Evolutionary conservation across 768 basidiomycete genomes (phyloP), one percentile per base, ranked within the genome.

Genomic region (Tulasnella sp.): DNA sequence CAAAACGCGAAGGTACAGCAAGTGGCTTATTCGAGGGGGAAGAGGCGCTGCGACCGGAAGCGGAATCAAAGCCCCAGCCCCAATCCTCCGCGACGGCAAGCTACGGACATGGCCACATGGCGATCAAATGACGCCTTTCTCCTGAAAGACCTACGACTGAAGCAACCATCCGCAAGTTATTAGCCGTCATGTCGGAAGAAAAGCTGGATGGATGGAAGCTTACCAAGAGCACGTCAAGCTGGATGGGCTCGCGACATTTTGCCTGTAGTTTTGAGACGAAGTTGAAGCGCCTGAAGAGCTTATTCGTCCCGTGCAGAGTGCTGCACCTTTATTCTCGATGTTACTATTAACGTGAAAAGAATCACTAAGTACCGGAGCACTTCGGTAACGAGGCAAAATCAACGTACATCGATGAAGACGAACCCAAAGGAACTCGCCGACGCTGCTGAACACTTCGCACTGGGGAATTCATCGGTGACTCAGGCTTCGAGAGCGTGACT

Each of bases 31-130:
- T 64, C n/a, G 60, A 14, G 60, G 31, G 31, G n/a, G 3, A 22
- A 22, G 31, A 31, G n/a, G 48, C 22, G 48, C 48, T 64, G 60
- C 60, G n/a, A 28, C 60, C n/a, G 60, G 60, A 64, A 64, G 60
- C 60, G 60, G 60, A 64, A 64, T 64, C 60, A 64, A 64, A 64
- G 60, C 9, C 60, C 60, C 22, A 64, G 31, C n/a, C 60, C 60
- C 60, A 64, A 64, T 28, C 60, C 60, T 64, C 60, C 60, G 60
- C 60, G 60, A 18, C 60, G 60, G 60, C 60, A 64, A n/a, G n/a
- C 60, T 12, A 64, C 60, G 60, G 60, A 64, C 60, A 64, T 16
- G 60, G 60, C 24, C 60, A 64, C 60, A 31, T 64, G 60, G 60
- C 60, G 60, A 8, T 64, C 60, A 24, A 64, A 64, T 31, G 60